phyloP scores from a whole-genome alignment of 306 rosid species.

The Trifolium subterraneum region DNA sequence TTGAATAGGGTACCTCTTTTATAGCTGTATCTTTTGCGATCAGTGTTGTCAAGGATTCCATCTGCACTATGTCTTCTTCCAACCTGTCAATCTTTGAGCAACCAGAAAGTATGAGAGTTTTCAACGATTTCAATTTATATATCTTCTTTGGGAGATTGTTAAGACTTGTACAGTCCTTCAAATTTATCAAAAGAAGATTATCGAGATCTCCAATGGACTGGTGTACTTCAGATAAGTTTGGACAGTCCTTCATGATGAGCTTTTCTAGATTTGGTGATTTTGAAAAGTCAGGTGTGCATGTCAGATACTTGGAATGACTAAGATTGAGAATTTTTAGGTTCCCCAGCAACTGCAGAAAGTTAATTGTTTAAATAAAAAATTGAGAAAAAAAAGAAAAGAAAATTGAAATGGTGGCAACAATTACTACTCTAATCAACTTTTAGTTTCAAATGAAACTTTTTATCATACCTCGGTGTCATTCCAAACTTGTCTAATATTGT shows the following conservation, averaged over 20 bases:
- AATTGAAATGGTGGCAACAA: not conserved
- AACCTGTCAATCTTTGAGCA: conserved; percentile 43
- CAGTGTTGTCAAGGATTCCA: conserved; percentile 53
- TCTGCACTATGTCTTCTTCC: conserved; percentile 45
- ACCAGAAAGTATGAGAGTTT: conserved; percentile 52
- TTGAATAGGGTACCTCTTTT: conserved; percentile 35
- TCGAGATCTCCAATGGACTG: conserved; percentile 40
- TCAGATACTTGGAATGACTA: conserved; percentile 12
- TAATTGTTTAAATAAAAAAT: not conserved
- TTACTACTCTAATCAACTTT: not conserved
- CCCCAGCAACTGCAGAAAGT: conserved; percentile 5
- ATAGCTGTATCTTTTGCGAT: conserved; percentile 45
- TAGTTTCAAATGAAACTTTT: not conserved
- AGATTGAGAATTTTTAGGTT: conserved; percentile 47
- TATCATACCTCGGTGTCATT: conserved; percentile 38
- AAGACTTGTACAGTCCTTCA: conserved; percentile 24
- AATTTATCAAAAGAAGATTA: not conserved
- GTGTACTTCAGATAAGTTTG: conserved; percentile 34
- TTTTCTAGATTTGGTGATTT: conserved; percentile 44
- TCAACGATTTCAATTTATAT: conserved; percentile 40
- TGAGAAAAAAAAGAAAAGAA: not conserved
- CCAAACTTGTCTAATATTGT: conserved; percentile 33
- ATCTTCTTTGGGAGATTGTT: not conserved
- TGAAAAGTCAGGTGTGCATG: conserved; percentile 41
- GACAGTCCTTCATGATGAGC: conserved; percentile 39